A percentile compares a stretch with the other conserved stretches of the same genome.
Conservation (phyloP, 2,329 filamentous ascomycete species). For the Volutella citrinella region DNA sequence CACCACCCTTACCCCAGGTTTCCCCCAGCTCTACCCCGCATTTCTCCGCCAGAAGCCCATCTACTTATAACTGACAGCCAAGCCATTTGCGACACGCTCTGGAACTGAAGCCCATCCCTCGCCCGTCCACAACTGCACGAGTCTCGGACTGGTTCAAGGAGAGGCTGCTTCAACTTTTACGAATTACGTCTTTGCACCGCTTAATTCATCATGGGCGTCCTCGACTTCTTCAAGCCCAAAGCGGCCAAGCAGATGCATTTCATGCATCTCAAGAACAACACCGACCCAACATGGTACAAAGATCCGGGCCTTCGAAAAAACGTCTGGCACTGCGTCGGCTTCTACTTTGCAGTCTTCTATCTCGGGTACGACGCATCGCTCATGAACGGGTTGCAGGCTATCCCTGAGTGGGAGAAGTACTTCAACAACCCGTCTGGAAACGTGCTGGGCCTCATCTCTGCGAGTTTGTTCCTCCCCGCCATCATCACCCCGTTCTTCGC, state of each 20-base stretch:
- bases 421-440: slow-evolving; percentile 13
- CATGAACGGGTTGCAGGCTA: slow-evolving; percentile 11
- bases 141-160: too few relatives aligned
- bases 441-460: slow-evolving; percentile 10
- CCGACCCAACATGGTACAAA: slow-evolving; percentile 13
- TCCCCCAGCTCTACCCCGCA: slow-evolving; percentile 13
- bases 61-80: slow-evolving; percentile 4
- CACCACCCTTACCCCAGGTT: slow-evolving; percentile 10
- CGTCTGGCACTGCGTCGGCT: slow-evolving; percentile 15
- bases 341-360: slow-evolving; percentile 16
- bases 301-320: slow-evolving; percentile 11
- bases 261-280: slow-evolving; percentile 14
- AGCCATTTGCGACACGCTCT: background rate
- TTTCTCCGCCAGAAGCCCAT: slow-evolving; percentile 1
- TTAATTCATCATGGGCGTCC: slow-evolving; percentile 4
- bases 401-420: slow-evolving; percentile 15
- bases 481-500: slow-evolving; percentile 14
- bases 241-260: slow-evolving; percentile 12
- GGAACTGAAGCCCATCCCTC: background rate
- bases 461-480: slow-evolving; percentile 13
- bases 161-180: too few relatives aligned
- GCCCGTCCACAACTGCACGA: background rate
- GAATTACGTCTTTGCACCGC: background rate
- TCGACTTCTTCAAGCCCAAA: slow-evolving; percentile 11
- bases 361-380: slow-evolving; percentile 10